A percentile compares a stretch with the other conserved stretches of the same genome.
These are phyloP conservation scores for Trichoderma koningiopsis DNA, from an alignment of 2,329 filamentous ascomycete species.

Conservation along the genomic window DNA sequence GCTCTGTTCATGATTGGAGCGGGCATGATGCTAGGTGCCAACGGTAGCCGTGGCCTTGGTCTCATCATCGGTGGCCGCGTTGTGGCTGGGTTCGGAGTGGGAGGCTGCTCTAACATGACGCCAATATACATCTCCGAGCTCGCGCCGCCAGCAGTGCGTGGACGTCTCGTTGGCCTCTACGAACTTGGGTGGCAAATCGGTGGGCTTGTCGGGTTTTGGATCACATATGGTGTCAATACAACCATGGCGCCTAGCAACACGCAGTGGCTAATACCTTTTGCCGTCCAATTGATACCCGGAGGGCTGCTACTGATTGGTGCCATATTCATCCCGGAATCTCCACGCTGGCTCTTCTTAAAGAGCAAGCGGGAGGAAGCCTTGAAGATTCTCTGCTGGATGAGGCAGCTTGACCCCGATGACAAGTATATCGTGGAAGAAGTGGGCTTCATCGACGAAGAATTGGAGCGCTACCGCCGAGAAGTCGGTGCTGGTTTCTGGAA, in stretches of 20 bases:
- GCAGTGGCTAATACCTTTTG: conserved; percentile 15
- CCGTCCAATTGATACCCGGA: conserved; percentile 18
- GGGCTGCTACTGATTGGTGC: conserved; percentile 15
- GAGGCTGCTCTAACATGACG: conserved; percentile 21
- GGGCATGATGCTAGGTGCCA: conserved; percentile 18
- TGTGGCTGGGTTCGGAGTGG: conserved; percentile 14
- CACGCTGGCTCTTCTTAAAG: conserved; percentile 22
- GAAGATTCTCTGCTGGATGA: conserved; percentile 22
- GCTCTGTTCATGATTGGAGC: conserved; percentile 17
- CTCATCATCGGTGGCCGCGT: conserved; percentile 15
- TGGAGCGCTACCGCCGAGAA: conserved; percentile 14
- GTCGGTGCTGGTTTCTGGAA: conserved; percentile 23
- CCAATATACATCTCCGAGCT: conserved; percentile 22
- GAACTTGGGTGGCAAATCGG: conserved; percentile 21
- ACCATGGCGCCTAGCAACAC: conserved; percentile 12
- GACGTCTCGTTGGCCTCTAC: conserved; percentile 17
- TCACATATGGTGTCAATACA: conserved; percentile 18
- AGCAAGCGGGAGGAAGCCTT: conserved; percentile 10
- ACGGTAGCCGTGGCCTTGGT: conserved; percentile 13
- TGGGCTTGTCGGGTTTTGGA: conserved; percentile 18
- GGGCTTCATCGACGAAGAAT: conserved; percentile 10
- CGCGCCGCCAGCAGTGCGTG: conserved; percentile 18
- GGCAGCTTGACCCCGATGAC: conserved; percentile 4
- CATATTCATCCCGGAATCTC: conserved; percentile 14
- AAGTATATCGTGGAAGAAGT: conserved; percentile 21